Percentiles rank a stretch among this genome's conserved stretches.
Evolutionary conservation across 139 green algal genomes (phyloP).

Genomic region (Mychonastes homosphaera): DNA sequence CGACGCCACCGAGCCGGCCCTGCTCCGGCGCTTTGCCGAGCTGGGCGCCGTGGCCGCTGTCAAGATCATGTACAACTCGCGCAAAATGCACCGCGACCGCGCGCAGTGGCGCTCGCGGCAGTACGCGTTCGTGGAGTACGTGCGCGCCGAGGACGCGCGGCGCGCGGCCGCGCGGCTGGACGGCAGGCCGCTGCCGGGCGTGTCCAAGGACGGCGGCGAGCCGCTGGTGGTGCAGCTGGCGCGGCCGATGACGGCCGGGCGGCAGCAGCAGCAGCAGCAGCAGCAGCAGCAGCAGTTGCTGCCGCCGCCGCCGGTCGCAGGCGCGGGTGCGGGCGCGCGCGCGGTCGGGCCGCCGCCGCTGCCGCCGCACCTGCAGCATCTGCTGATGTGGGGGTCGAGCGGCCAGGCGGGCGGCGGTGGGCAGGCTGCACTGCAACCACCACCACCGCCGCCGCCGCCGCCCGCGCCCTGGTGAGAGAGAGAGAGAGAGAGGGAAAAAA

Average conservation of each 20-base stretch:
- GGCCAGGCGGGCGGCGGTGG: conserved; percentile 1
- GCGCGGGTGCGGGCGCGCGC: neutral
- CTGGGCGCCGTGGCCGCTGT: conserved; percentile 17
- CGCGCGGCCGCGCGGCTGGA: conserved; percentile 23
- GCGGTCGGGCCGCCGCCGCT: neutral
- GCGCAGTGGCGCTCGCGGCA: conserved; percentile 22
- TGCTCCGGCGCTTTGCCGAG: conserved; percentile 16
- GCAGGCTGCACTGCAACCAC: too few relatives aligned
- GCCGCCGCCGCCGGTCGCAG: neutral
- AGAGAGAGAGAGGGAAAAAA: too few relatives aligned
- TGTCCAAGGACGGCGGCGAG: too few relatives aligned
- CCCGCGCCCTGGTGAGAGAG: too few relatives aligned
- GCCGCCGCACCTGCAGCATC: neutral
- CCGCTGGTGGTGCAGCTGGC: too few relatives aligned
- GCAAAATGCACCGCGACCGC: conserved; percentile 23
- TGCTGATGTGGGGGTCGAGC: neutral
- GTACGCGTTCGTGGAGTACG: conserved; percentile 23
- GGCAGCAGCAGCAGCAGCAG: conserved; percentile 5
- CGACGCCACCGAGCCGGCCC: conserved; percentile 18
- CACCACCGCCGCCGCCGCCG: too few relatives aligned
- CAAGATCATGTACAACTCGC: conserved; percentile 31
- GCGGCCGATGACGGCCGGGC: neutral
- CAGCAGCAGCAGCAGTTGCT: conserved; percentile 1
- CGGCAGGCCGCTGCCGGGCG: too few relatives aligned
- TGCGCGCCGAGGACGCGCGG: conserved; percentile 7